phyloP scores from a whole-genome alignment of 306 rosid genomes.

The Trichosanthes cucumerina region DNA sequence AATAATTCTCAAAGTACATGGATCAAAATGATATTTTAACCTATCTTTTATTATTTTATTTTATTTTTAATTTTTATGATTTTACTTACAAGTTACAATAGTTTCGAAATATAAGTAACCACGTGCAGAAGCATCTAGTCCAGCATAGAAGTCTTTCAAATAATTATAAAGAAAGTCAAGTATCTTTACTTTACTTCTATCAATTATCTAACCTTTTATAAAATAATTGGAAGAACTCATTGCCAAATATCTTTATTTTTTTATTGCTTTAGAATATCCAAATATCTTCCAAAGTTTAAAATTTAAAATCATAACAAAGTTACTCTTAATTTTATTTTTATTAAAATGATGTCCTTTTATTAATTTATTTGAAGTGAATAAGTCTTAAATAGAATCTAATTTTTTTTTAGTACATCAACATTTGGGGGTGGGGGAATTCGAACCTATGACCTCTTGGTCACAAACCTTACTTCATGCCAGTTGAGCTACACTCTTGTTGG shows the following conservation, averaged over 20 bases:
- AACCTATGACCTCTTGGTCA: too few species aligned
- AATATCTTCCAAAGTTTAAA: neutral
- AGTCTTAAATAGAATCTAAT: too few species aligned
- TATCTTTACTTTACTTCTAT: constrained; percentile 1
- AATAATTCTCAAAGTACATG: too few species aligned
- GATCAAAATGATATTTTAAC: too few species aligned
- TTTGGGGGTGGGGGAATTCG: too few species aligned
- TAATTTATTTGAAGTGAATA: too few species aligned
- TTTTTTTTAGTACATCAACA: too few species aligned
- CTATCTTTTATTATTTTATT: neutral
- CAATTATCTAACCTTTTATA: neutral
- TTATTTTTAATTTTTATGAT: neutral
- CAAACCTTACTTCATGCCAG: too few species aligned
- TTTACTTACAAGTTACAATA: neutral
- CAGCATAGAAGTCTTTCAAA: neutral
- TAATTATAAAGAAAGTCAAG: constrained; percentile 5
- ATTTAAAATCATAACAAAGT: neutral
- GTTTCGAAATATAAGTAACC: neutral
- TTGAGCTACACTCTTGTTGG: too few species aligned
- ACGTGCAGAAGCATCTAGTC: neutral
- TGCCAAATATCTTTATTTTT: neutral
- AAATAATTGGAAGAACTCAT: neutral
- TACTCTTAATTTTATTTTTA: too few species aligned
- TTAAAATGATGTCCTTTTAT: too few species aligned
- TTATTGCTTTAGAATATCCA: neutral